phyloP scores from a whole-genome alignment of 768 basidiomycete genomes.

The Psilocybe sp. region DNA sequence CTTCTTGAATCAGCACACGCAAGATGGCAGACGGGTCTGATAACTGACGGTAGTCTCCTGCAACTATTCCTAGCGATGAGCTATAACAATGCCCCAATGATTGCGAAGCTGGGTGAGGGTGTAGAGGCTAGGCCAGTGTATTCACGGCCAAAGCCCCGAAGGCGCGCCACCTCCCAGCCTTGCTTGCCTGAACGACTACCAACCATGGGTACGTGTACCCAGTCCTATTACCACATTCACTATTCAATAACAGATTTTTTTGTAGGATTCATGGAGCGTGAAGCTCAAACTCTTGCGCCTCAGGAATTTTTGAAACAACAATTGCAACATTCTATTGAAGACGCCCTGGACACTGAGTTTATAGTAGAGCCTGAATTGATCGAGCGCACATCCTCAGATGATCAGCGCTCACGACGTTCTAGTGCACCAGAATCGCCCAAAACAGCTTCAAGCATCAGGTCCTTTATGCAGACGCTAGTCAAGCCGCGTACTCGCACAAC shows the following conservation, averaged over 20 bases:
- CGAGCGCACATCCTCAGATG: background rate
- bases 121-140: conserved; percentile 14
- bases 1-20: background rate
- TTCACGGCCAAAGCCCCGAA: conserved; percentile 26
- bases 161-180: conserved; percentile 43
- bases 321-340: conserved; percentile 18
- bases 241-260: background rate
- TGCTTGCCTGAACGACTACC: conserved; percentile 73
- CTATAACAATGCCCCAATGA: conserved; percentile 53
- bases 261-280: conserved; percentile 67
- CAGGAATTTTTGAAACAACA: conserved; percentile 55
- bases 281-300: conserved; percentile 60
- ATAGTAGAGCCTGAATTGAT: conserved; percentile 12
- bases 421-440: background rate
- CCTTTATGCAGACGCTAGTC: conserved; percentile 31
- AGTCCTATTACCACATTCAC: background rate
- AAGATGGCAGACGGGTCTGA: background rate
- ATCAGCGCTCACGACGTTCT: conserved; percentile 11
- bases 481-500: conserved; percentile 15
- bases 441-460: conserved; percentile 16
- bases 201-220: conserved; percentile 46
- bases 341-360: conserved; percentile 22
- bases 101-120: conserved; percentile 30
- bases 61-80: conserved; percentile 22
- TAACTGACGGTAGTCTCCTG: background rate